Evolutionary conservation across 2,329 filamentous ascomycete species (phyloP).

Genomic region (Eutypella sp.): DNA sequence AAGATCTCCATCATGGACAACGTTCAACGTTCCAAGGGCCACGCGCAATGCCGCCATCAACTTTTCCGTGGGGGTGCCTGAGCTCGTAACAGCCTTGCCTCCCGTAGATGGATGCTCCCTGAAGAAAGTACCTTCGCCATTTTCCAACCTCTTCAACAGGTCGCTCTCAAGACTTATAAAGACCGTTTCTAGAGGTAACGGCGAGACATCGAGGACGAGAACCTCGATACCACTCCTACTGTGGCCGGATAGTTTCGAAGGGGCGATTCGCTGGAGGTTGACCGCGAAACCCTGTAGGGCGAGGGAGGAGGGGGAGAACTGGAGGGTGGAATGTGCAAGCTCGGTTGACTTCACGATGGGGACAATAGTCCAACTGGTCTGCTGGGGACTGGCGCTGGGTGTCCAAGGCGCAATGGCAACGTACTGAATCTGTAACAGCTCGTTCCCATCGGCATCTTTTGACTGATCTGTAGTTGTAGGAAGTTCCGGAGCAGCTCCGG

Average conservation of each 20-base stretch:
- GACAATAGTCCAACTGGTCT: conserved; percentile 77
- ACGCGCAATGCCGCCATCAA: conserved; percentile 65
- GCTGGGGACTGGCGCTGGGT: conserved; percentile 52
- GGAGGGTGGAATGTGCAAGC: conserved; percentile 71
- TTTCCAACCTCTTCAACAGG: conserved; percentile 71
- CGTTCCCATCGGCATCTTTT: conserved; percentile 23
- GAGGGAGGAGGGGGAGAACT: conserved; percentile 67
- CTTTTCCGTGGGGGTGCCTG: conserved; percentile 45
- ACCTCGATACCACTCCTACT: conserved; percentile 79
- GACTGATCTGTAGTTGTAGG: conserved; percentile 25
- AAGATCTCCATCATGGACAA: conserved; percentile 81
- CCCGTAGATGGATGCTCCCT: conserved; percentile 47
- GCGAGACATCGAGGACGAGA: conserved; percentile 72
- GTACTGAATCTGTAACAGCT: conserved; percentile 45
- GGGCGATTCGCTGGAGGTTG: conserved; percentile 65
- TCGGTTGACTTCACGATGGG: conserved; percentile 63
- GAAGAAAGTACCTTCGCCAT: conserved; percentile 78
- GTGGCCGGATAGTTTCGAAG: conserved; percentile 68
- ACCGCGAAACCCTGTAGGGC: conserved; percentile 77
- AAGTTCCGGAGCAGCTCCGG: too few relatives aligned
- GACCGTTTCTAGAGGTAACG: conserved; percentile 75
- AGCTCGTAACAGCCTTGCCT: conserved; percentile 24
- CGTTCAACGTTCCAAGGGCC: conserved; percentile 64
- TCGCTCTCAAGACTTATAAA: conserved; percentile 84
- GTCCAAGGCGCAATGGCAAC: conserved; percentile 72